phyloP scores from a whole-genome alignment of 331 rosid species.

The Cucumis variabilis region DNA sequence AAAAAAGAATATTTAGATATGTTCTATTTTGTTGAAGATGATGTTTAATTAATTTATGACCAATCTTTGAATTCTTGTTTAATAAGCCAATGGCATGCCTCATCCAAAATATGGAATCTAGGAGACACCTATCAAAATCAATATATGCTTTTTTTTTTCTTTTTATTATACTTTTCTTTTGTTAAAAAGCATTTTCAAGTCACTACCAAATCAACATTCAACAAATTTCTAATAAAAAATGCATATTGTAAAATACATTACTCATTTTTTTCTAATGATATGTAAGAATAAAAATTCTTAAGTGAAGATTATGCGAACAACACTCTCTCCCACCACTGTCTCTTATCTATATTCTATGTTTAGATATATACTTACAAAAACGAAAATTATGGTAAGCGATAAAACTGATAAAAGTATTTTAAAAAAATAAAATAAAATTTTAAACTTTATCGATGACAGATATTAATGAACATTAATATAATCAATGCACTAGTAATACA shows the following conservation, averaged over 20 bases:
- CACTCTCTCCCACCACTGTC: not conserved
- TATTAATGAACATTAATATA: too few relatives aligned
- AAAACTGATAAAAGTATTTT: too few relatives aligned
- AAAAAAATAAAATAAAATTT: too few relatives aligned
- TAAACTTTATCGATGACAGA: too few relatives aligned
- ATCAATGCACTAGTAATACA: too few relatives aligned
- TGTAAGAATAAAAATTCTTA: not conserved
- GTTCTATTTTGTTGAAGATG: not conserved
- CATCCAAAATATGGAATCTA: constrained; percentile 14
- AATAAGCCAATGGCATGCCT: not conserved
- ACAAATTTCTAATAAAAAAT: not conserved
- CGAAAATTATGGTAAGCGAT: too few relatives aligned
- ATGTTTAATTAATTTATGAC: constrained; percentile 20
- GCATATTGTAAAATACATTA: not conserved
- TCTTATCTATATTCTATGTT: not conserved
- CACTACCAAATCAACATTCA: not conserved
- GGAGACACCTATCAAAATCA: constrained; percentile 14
- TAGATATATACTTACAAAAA: not conserved
- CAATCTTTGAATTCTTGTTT: constrained; percentile 2
- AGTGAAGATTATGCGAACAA: not conserved
- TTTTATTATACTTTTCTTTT: too few relatives aligned
- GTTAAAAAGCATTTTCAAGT: not conserved
- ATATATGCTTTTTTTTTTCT: not conserved
- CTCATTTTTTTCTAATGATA: not conserved
- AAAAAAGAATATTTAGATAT: not conserved